A percentile compares a stretch with the other conserved stretches of the same genome.
Evolutionary conservation across 2,329 filamentous ascomycete species (phyloP).

Genomic region (Epichloe sibirici): DNA sequence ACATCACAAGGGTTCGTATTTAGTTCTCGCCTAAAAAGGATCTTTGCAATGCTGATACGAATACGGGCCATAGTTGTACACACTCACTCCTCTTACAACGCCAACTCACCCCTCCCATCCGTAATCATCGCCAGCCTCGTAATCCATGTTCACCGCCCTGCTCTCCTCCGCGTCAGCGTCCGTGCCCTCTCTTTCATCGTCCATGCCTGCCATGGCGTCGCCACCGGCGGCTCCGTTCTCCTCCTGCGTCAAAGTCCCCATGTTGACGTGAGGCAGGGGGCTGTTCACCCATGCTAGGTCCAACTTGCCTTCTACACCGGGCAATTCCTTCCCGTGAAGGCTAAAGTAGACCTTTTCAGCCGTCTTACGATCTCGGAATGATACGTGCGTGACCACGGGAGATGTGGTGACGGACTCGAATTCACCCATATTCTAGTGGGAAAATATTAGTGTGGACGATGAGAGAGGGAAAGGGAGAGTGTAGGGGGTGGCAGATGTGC

Average conservation of each 20-base stretch:
- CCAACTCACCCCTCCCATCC: conserved; percentile 24
- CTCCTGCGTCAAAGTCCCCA: conserved; percentile 3
- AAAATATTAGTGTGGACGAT: background rate
- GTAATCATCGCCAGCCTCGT: conserved; percentile 33
- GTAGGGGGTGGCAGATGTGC: conserved; percentile 11
- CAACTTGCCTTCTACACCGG: conserved; percentile 48
- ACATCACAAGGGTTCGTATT: too few species aligned
- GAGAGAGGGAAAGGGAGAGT: background rate
- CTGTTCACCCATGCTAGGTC: conserved; percentile 50
- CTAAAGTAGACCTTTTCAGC: conserved; percentile 58
- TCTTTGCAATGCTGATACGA: too few species aligned
- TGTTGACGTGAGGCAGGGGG: conserved; percentile 14
- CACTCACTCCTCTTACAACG: background rate
- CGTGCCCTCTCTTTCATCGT: conserved; percentile 12
- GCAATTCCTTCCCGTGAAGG: conserved; percentile 43
- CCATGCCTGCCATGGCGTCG: conserved; percentile 15
- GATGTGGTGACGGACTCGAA: conserved; percentile 45
- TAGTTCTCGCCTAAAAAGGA: too few species aligned
- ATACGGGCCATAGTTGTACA: too few species aligned
- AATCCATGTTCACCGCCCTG: conserved; percentile 34
- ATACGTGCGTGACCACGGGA: conserved; percentile 37
- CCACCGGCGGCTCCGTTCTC: conserved; percentile 5
- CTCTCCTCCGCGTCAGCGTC: conserved; percentile 10
- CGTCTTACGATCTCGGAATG: conserved; percentile 55
- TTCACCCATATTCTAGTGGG: conserved; percentile 44